Base-by-base conservation (phyloP, 1,139 yeast genomes). In the Debaryomyces robertsiae region DNA sequence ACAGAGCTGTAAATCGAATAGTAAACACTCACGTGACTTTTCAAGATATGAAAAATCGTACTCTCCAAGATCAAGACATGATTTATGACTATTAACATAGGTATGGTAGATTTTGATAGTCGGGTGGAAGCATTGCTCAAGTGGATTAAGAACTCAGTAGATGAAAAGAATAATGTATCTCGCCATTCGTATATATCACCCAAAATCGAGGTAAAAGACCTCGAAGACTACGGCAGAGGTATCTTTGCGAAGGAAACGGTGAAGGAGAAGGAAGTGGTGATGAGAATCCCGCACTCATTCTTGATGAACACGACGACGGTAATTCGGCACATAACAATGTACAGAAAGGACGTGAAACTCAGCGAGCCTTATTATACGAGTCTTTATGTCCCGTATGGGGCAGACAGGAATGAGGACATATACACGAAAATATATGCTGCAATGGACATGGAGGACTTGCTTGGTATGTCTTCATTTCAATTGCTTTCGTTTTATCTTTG, bases 241-340 rank as follows among this genome's bases (percentile, higher is more conserved):
- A 72, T 88, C 25, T 66, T 72, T 32, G 77, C 81, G 3, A 46
- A 43, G 0, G 58, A 57, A 0, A 36, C 41, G 4, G 55, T 86
- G 24, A 49, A 49, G 11, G 50, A 54, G 7, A 64, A 73, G 35
- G 79, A 78, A 42, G 58, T 62, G 15, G 55, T 86, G 24, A 65
- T 84, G 16, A 68, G 74, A 36, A 75, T 87, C 14, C 84, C 89
- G 1, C 80, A 76, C 32, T 61, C 75, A 0, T 78, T 70, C 50
- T 73, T 88, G 43, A 54, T 88, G 37, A 88, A 87, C 56, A 73
- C 73, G 49, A 68, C 77, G 34, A 77, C 91, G 0, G 77, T 82
- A 17, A 65, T 68, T 19, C 59, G 61, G 15, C 75, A 71, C 46
- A 61, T 72, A 16, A 43, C 65, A 9, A 56, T 47, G 22, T 53